Conservation (phyloP, 164 flowering plant species). For the Vitis rupestris region DNA sequence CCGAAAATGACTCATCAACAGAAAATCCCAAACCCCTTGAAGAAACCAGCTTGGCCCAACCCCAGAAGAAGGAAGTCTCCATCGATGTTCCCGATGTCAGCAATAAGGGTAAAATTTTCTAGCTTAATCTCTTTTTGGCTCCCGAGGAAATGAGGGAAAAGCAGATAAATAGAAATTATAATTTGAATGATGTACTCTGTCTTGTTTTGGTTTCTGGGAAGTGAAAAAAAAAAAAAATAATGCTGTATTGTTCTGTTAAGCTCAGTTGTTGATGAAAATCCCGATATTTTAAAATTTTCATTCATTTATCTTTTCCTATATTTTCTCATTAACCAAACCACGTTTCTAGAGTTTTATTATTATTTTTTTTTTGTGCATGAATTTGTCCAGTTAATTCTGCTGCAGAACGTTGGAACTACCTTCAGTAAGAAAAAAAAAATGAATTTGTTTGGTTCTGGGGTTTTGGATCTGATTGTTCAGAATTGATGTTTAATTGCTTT, state of each 20-base stretch:
- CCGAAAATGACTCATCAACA: constrained; percentile 25
- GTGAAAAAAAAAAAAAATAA: too few relatives aligned
- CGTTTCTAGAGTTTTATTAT: neutral
- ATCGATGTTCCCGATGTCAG: constrained; percentile 37
- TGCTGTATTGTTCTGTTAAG: too few relatives aligned
- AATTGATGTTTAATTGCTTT: too few relatives aligned
- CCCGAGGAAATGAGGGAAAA: too few relatives aligned
- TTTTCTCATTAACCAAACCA: constrained; percentile 1
- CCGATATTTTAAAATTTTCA: neutral
- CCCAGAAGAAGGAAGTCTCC: constrained; percentile 19
- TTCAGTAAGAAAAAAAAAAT: too few relatives aligned
- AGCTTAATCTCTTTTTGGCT: neutral
- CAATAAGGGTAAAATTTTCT: constrained; percentile 36
- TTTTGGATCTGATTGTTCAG: neutral
- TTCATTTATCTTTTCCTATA: neutral
- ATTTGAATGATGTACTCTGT: too few relatives aligned
- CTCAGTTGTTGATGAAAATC: too few relatives aligned
- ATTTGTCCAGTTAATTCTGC: too few relatives aligned
- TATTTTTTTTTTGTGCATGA: too few relatives aligned
- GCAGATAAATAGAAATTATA: too few relatives aligned
- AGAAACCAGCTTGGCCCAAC: constrained; percentile 8
- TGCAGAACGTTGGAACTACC: too few relatives aligned
- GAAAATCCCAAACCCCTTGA: constrained; percentile 20
- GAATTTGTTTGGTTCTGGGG: neutral
- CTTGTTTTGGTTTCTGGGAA: too few relatives aligned